Evolutionary conservation across 768 basidiomycete genomes (phyloP), one percentile per base, ranked within the genome.

Genomic region (Kwoniella heveanensis): DNA sequence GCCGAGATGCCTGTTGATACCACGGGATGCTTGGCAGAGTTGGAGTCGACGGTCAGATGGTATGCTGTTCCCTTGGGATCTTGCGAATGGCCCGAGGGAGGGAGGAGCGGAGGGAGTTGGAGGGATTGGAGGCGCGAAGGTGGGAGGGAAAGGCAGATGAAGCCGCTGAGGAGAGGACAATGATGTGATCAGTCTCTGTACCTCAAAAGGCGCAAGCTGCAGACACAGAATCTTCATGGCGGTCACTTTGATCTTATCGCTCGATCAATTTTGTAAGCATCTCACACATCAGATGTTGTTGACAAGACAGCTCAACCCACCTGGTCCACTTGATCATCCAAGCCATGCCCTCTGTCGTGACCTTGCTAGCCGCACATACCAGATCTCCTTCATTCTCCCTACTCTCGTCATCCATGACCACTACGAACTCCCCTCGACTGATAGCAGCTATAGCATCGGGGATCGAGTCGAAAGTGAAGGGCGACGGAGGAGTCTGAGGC

Each of bases 361-460:
- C 88, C 55, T 87, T 85, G 25, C 84, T 84, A 1, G 87, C 96
- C 15, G 95, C 87, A 74, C 92, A 89, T 76, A 97, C 92, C 62
- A 99, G 82, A 80, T 99, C 96, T 1, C 96, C 95, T 78, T 99
- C 96, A 78, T 99, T 99, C 82, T 99, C 96, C 64, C 96, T 84
- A 67, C 84, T 83, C 81, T 96, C 91, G 80, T 98, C 95, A 79
- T 99, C 96, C 89, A 97, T 92, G 6, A 98, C 96, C 1, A 99
- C 90, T 58, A 99, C 84, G 68, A 97, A 93, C 76, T 95, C 91
- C 1, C 94, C 94, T 3, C 83, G 83, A 1, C 82, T 82, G 75
- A 92, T 90, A 2, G 90, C 89, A 5, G 80, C 84, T 26, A 97
- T 79, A 2, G 94, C 91, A 17, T 87, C 88, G 63, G 90, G 86